Base-by-base conservation (phyloP, 805 yeast species). In the Zygotorulaspora sp. region DNA sequence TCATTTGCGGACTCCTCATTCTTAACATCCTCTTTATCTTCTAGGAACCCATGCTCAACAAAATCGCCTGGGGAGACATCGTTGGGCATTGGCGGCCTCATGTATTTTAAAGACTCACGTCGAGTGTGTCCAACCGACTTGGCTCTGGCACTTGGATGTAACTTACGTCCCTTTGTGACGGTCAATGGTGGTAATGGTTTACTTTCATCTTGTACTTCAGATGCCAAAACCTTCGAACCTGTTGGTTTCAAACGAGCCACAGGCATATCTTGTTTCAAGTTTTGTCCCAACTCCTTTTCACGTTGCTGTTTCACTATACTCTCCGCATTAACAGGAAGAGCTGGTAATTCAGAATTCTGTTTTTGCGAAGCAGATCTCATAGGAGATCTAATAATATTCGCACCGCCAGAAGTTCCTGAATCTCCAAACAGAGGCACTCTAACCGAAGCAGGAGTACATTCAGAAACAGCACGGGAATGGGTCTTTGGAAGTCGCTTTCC, bases 81-180 rank as follows among this genome's bases (percentile, higher is more conserved):
- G 11, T 61, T 53, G 21, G 60, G 56, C 2, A 52, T 57, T n/a
- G 63, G 61, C 3, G 65, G 59, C 42, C 62, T 55, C 36, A 39
- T 49, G 19, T 44, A 54, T 45, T 71, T 69, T 35, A 71, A 59
- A 5, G 83, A 72, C 42, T 78, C 81, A 50, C 77, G 80, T 53
- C 85, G 74, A 14, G 77, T 73, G 57, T 85, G 90, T 6, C 66
- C 66, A 33, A 85, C 78, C 14, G 95, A 83, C 56, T 83, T 86
- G 2, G 95, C 94, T 52, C 95, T 75, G 0, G 94, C 95, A 10
- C 87, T 77, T 24, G 95, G 94, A 59, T 85, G 95, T 41, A 55
- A 59, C 45, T 61, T 67, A 24, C 62, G 58, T 6, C 62, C 61
- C 17, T 53, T 55, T 6, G 57, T 50, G 2, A 53, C 39, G 30